Conservation (phyloP, 805 yeast genomes). For the Cyberlindnera subsufficiens region DNA sequence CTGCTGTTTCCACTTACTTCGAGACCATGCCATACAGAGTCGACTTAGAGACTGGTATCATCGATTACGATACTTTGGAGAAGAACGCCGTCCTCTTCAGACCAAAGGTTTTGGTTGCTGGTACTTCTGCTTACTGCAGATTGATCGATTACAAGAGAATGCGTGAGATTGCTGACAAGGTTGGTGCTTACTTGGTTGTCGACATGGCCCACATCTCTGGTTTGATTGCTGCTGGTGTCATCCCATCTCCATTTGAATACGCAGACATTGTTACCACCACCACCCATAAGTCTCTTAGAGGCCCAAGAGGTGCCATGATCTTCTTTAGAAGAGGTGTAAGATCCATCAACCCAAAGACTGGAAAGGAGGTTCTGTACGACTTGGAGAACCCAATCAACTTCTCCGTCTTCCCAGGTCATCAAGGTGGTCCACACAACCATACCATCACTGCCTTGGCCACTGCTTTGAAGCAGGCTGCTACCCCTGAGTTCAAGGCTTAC, state of each 20-base stretch:
- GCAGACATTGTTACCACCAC: constrained; percentile 98
- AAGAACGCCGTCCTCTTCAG: constrained; percentile 86
- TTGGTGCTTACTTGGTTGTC: constrained; percentile 91
- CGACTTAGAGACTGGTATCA: constrained; percentile 83
- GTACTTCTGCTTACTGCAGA: constrained; percentile 97
- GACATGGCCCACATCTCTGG: constrained; percentile 99
- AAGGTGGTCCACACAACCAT: constrained; percentile 99
- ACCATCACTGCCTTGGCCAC: constrained; percentile 97
- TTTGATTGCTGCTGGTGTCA: constrained; percentile 90
- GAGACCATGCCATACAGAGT: constrained; percentile 99
- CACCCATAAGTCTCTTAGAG: constrained; percentile 97
- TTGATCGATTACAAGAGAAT: constrained; percentile 94
- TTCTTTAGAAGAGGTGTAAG: constrained; percentile 96
- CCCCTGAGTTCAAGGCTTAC: constrained; percentile 87
- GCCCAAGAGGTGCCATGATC: constrained; percentile 99
- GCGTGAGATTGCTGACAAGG: constrained; percentile 94
- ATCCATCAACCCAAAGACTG: constrained; percentile 80
- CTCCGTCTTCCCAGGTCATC: constrained; percentile 99
- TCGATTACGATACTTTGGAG: constrained; percentile 94
- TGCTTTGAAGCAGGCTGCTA: constrained; percentile 89
- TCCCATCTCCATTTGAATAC: constrained; percentile 93
- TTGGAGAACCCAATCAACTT: constrained; percentile 94
- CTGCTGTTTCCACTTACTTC: constrained; percentile 93
- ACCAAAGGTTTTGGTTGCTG: constrained; percentile 95
- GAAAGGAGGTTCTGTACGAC: constrained; percentile 86